Evolutionary conservation across 73 alveolate genomes (phyloP).

Genomic region (Tetrahymena borealis): DNA sequence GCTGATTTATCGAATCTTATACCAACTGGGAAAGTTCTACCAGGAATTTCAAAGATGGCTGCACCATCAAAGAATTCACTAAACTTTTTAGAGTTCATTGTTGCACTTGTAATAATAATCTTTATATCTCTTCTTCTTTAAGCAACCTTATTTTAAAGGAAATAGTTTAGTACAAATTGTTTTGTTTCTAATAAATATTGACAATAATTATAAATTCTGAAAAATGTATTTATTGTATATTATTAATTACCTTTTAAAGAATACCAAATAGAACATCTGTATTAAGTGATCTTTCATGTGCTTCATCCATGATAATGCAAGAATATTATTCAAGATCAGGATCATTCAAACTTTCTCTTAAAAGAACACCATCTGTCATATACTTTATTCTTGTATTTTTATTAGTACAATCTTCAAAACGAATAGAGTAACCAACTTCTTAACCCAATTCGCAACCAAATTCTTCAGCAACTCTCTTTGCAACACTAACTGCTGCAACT

Average conservation of each 20-base stretch:
- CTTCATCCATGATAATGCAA: conserved; percentile 97
- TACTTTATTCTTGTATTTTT: conserved; percentile 94
- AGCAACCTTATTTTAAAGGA: conserved; percentile 2
- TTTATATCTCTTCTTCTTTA: conserved; percentile 93
- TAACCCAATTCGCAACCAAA: conserved; percentile 83
- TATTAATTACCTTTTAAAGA: conserved; percentile 87
- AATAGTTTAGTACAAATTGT: not conserved
- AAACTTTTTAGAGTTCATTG: conserved; percentile 98
- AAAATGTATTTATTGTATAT: not conserved
- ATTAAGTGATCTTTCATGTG: conserved; percentile 97
- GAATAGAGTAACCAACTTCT: conserved; percentile 96
- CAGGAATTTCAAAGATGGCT: conserved; percentile 98
- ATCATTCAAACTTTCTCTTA: conserved; percentile 98
- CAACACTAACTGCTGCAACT: conserved; percentile 99
- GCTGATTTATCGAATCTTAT: conserved; percentile 83
- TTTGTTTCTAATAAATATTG: not conserved
- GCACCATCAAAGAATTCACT: conserved; percentile 97
- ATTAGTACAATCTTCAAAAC: conserved; percentile 97
- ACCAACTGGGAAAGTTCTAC: conserved; percentile 99
- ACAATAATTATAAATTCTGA: not conserved
- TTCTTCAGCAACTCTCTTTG: conserved; percentile 99
- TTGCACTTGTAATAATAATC: conserved; percentile 98
- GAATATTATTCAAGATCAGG: conserved; percentile 95
- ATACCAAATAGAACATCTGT: conserved; percentile 99
- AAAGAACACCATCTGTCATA: conserved; percentile 99